A percentile compares a stretch with the other conserved stretches of the same genome.
phyloP scores from a whole-genome alignment of 257 asterid genomes.

The Penstemon davidsonii region DNA sequence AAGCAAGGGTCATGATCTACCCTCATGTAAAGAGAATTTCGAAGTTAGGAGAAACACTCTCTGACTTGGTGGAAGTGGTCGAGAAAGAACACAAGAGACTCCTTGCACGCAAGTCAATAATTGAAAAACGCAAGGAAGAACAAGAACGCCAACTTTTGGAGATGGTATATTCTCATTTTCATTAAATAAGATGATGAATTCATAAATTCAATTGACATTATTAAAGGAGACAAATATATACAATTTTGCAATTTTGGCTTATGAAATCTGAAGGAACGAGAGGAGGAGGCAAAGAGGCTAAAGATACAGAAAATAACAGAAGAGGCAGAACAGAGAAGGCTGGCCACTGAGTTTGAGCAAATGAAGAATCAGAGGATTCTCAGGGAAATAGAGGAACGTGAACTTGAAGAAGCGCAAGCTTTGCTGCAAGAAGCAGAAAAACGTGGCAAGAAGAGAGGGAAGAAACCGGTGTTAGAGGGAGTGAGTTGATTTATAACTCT shows the following conservation, averaged over 20 bases:
- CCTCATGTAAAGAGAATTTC: slow-evolving; percentile 53
- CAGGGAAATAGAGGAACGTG: slow-evolving; percentile 88
- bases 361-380: slow-evolving; percentile 77
- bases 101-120: slow-evolving; percentile 85
- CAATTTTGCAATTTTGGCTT: slow-evolving; percentile 7
- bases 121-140: slow-evolving; percentile 95
- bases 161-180: slow-evolving; percentile 52
- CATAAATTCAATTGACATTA: neutral
- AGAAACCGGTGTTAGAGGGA: slow-evolving; percentile 71
- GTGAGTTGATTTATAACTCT: slow-evolving; percentile 43
- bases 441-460: slow-evolving; percentile 69
- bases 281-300: slow-evolving; percentile 76
- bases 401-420: slow-evolving; percentile 76
- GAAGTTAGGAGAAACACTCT: slow-evolving; percentile 53
- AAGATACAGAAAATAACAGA: slow-evolving; percentile 75
- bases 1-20: slow-evolving; percentile 56
- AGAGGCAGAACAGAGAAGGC: slow-evolving; percentile 78
- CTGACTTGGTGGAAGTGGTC: slow-evolving; percentile 63
- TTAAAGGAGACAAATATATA: neutral
- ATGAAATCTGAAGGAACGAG: slow-evolving; percentile 68
- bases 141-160: slow-evolving; percentile 90
- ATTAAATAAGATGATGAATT: slow-evolving; percentile 6
- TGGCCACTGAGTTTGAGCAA: slow-evolving; percentile 73
- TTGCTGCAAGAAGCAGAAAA: slow-evolving; percentile 65
- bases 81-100: slow-evolving; percentile 91